phyloP scores from a whole-genome alignment of 345 rosid species.

The Sisymbrium irio region DNA sequence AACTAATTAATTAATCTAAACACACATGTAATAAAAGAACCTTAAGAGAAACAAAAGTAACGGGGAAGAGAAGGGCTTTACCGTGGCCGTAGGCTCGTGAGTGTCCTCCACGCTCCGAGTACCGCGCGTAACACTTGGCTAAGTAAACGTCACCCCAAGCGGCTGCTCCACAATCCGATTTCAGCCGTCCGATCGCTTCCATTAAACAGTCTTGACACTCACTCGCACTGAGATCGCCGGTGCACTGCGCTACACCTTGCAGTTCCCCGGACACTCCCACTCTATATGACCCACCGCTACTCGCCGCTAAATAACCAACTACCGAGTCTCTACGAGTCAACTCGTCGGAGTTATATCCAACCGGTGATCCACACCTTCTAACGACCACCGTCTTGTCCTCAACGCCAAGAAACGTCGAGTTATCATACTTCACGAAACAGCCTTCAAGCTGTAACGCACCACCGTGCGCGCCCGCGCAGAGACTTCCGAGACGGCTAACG shows the following conservation, averaged over 20 bases:
- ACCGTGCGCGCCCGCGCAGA: constrained; percentile 58
- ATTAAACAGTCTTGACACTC: constrained; percentile 87
- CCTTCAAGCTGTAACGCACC: constrained; percentile 78
- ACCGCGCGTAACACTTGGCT: constrained; percentile 84
- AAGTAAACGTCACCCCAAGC: constrained; percentile 78
- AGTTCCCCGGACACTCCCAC: constrained; percentile 51
- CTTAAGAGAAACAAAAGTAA: neutral
- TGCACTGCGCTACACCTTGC: constrained; percentile 72
- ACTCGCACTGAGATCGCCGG: constrained; percentile 61
- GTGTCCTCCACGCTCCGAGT: constrained; percentile 51
- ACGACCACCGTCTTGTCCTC: constrained; percentile 48
- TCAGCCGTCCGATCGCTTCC: constrained; percentile 68
- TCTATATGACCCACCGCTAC: constrained; percentile 47
- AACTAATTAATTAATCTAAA: neutral
- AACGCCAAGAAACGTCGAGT: constrained; percentile 61
- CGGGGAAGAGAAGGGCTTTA: neutral
- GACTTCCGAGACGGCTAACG: constrained; percentile 57
- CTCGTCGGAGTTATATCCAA: constrained; percentile 49
- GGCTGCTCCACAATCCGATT: constrained; percentile 53
- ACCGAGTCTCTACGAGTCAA: constrained; percentile 54
- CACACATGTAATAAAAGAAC: neutral
- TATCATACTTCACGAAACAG: constrained; percentile 58
- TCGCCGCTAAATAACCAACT: constrained; percentile 45
- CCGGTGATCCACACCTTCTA: constrained; percentile 58
- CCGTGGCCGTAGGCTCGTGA: constrained; percentile 40